A percentile compares a stretch with the other conserved stretches of the same genome.
Conservation (phyloP, 1,284 basidiomycete species). For the Heterobasidion occidentale region DNA sequence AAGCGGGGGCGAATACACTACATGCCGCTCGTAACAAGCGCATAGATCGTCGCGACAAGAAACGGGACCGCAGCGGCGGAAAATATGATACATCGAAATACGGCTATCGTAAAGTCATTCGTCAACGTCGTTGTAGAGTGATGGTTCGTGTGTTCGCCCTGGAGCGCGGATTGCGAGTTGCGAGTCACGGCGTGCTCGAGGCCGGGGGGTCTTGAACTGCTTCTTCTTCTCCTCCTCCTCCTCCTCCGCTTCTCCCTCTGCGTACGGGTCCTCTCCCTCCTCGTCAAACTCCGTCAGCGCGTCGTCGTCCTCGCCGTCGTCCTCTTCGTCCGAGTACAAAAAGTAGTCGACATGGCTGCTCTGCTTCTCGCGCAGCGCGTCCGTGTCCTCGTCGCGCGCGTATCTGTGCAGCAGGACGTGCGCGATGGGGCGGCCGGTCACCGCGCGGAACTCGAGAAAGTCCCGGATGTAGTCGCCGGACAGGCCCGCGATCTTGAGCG, state of each 20-base stretch:
- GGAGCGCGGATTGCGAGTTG: not conserved
- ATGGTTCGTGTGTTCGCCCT: not conserved
- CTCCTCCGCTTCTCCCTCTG: not conserved
- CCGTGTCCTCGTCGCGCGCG: conserved; percentile 13
- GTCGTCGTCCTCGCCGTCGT: not conserved
- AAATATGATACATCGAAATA: no score
- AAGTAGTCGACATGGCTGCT: not conserved
- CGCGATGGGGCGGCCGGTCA: conserved; percentile 11
- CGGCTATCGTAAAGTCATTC: no score
- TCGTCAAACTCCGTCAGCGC: not conserved
- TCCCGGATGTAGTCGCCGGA: conserved; percentile 9
- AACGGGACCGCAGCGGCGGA: no score
- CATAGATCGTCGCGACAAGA: no score
- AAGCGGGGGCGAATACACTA: no score
- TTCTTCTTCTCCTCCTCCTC: not conserved
- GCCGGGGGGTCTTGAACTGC: no score
- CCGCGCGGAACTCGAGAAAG: conserved; percentile 15
- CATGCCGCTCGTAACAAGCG: no score
- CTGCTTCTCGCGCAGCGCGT: conserved; percentile 7
- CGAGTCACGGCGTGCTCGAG: no score
- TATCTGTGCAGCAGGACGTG: conserved; percentile 17
- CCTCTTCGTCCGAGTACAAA: conserved; percentile 2
- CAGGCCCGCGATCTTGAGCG: conserved; percentile 17
- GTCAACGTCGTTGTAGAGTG: no score
- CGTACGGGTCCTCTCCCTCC: not conserved